Conservation (phyloP, 2,329 filamentous ascomycete species). For the Colletotrichum lupini region DNA sequence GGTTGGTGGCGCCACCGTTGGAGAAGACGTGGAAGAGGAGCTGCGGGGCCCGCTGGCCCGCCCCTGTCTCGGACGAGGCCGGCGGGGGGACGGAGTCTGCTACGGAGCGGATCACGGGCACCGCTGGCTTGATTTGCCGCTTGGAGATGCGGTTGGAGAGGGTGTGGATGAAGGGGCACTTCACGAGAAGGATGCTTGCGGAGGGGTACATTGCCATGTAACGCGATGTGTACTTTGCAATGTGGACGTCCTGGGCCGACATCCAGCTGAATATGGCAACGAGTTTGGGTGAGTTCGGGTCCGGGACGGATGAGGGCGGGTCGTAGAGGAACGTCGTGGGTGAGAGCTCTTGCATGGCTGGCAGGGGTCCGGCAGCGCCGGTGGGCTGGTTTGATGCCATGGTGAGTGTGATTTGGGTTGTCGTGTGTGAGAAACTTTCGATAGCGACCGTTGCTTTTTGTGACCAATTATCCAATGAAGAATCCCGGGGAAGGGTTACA, state of each 20-base stretch:
- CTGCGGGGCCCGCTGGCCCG: constrained; percentile 24
- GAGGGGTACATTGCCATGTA: constrained; percentile 58
- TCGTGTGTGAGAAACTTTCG: background rate
- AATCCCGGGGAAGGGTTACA: background rate
- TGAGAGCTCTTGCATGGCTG: constrained; percentile 52
- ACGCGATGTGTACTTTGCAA: constrained; percentile 61
- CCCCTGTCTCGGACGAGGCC: constrained; percentile 14
- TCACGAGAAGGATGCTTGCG: constrained; percentile 59
- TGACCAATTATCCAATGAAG: background rate
- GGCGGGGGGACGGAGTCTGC: constrained; percentile 36
- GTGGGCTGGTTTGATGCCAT: constrained; percentile 43
- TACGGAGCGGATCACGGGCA: constrained; percentile 50
- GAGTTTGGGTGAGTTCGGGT: constrained; percentile 51
- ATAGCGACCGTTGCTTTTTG: background rate
- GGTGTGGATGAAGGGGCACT: constrained; percentile 51
- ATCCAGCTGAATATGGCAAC: constrained; percentile 63
- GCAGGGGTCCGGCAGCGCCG: constrained; percentile 41
- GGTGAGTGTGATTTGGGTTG: background rate
- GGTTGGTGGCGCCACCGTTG: constrained; percentile 60
- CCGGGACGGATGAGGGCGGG: constrained; percentile 36
- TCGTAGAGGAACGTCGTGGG: constrained; percentile 49
- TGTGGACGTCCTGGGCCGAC: constrained; percentile 60
- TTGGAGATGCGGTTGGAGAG: constrained; percentile 46
- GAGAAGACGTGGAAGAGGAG: constrained; percentile 63
- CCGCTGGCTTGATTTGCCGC: constrained; percentile 50